phyloP scores from a whole-genome alignment of 805 yeast genomes.

The Candida nonsorbophila region DNA sequence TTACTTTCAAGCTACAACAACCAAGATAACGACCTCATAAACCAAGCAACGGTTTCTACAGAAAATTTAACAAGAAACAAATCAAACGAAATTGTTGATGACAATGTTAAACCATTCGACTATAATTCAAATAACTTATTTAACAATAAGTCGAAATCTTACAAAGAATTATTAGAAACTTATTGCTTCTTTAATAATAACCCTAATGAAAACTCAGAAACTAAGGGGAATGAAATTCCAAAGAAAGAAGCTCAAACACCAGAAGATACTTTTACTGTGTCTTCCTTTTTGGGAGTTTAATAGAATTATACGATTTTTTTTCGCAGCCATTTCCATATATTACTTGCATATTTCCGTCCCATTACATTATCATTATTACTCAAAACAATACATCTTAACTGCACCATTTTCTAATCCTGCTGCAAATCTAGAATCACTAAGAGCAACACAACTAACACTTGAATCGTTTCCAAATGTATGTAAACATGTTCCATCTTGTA shows the following conservation, averaged over 20 bases:
- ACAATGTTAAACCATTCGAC: conserved; percentile 2
- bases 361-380: too few relatives aligned
- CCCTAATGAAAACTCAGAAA: neutral
- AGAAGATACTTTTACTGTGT: conserved; percentile 11
- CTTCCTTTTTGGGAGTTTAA: conserved; percentile 14
- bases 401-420: conserved; percentile 88
- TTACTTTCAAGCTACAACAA: conserved; percentile 16
- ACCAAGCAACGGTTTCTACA: conserved; percentile 2
- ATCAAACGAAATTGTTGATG: neutral
- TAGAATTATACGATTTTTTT: neutral
- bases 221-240: neutral
- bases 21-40: conserved; percentile 1
- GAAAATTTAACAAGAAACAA: conserved; percentile 3
- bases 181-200: conserved; percentile 48
- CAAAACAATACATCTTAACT: conserved; percentile 82
- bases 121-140: conserved; percentile 2
- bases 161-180: conserved; percentile 51
- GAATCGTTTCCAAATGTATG: conserved; percentile 81
- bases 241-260: too few relatives aligned
- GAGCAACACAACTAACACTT: conserved; percentile 62
- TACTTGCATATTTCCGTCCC: neutral
- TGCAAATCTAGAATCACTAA: conserved; percentile 85
- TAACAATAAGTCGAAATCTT: conserved; percentile 41
- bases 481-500: conserved; percentile 90
- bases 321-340: neutral